Conservation (phyloP, 257 asterid genomes). For the Mitragyna speciosa region DNA sequence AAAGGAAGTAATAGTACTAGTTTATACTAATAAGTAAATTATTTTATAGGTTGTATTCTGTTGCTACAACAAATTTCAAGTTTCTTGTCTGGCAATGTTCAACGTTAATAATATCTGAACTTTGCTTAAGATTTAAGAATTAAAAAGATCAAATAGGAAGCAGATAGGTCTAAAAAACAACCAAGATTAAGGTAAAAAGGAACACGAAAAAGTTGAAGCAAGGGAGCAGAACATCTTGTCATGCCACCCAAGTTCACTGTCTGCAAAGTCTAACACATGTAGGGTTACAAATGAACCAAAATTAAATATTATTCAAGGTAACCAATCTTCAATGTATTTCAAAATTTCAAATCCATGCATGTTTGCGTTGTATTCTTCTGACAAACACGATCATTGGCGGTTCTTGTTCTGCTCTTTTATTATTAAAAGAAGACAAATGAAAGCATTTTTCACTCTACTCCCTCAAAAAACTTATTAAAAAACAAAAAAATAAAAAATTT, state of each 20-base stretch:
- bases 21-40: too few relatives aligned
- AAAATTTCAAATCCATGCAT: background rate
- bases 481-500: background rate
- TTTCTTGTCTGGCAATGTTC: background rate
- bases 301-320: background rate
- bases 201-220: background rate
- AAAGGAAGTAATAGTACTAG: background rate
- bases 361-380: background rate
- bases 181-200: background rate
- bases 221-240: background rate
- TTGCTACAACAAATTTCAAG: background rate
- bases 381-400: background rate
- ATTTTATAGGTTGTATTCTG: too few relatives aligned
- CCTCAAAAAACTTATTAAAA: background rate
- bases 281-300: background rate
- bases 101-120: background rate
- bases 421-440: background rate
- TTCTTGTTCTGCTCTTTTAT: background rate
- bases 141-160: background rate
- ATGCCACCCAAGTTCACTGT: constrained; percentile 4
- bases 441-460: background rate
- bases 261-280: background rate
- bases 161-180: background rate
- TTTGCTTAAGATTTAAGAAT: background rate
- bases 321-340: background rate